Conservation (phyloP, 148 eudicot genomes). For the Mesembryanthemum crystallinum region DNA sequence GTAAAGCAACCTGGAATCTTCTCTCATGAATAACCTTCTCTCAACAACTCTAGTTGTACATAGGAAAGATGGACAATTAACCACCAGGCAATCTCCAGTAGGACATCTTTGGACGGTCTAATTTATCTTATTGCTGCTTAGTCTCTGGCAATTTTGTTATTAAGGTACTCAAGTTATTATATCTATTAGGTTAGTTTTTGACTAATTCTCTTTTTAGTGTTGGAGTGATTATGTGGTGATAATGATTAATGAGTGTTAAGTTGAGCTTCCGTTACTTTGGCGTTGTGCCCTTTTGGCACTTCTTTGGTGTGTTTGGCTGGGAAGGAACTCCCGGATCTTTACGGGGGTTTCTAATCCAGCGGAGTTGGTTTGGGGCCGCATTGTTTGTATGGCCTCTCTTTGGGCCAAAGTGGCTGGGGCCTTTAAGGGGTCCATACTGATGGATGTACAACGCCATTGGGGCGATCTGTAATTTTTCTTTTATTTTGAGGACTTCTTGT, state of each 20-base stretch:
- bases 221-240: background rate
- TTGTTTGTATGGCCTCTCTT: no score
- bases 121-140: background rate
- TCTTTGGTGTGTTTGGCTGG: no score
- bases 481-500: no score
- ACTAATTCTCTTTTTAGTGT: background rate
- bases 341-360: no score
- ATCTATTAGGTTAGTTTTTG: background rate
- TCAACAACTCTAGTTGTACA: background rate
- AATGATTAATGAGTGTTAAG: background rate
- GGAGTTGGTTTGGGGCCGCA: no score
- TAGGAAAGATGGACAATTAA: conserved; percentile 6
- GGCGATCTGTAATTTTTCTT: no score
- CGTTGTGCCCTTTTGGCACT: no score
- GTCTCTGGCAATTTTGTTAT: background rate
- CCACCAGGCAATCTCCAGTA: background rate
- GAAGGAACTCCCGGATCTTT: no score
- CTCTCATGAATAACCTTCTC: background rate
- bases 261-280: no score
- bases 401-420: no score
- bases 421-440: no score
- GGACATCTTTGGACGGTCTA: background rate
- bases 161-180: background rate
- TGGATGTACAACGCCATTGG: no score
- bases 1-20: background rate